Base-by-base conservation (phyloP, 169 alveolate genomes). In the Cytauxzoon felis region DNA sequence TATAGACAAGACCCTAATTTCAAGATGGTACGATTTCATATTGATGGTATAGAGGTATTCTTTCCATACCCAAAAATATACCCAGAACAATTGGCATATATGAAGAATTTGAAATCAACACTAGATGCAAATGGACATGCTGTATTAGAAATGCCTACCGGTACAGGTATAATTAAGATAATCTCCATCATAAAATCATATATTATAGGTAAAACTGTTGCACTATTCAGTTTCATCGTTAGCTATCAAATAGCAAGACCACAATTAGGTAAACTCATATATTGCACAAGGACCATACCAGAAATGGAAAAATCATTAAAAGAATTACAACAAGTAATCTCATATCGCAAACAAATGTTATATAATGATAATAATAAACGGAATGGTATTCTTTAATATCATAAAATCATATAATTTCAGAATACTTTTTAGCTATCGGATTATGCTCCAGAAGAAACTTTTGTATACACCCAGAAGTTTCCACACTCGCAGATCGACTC, bases 291-390 rank as follows among this genome's bases (percentile, higher is more conserved):
- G 19, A 94, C 98, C 21, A 95, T 97, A 1, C 98, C 97, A 3
- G 99, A 97, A 86, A 97, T 97, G 99, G 98, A 96, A 70, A 96
- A 97, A 68, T 96, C 99, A 6, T 90, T 97, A 3, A 85, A 90
- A 52, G 99, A 96, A 73, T 87, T 96, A 29, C 91, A 89, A 71
- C 81, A 81, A 43, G 97, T 95, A 9, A 80, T 92, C 0, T 89
- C 84, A 29, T 92, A 92, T 54, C 81, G 95, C 40, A 71, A 78
- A 7, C 19, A 50, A 8, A 66, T 26, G 36, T 24, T 53, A 34
- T 26, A 78, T 19, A 11, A 2, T 34, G 0, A 18, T 34, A 38
- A 59, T 45, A 16, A 34, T 48, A 30, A 51, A 34, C 40, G 33
- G 32, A 59, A 29, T 21, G 51, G 73, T 27, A 30, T 19, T 4